Base-by-base conservation (phyloP, 192 early-diverging fungal species). In the Gaertneriomyces semiglobifer region DNA sequence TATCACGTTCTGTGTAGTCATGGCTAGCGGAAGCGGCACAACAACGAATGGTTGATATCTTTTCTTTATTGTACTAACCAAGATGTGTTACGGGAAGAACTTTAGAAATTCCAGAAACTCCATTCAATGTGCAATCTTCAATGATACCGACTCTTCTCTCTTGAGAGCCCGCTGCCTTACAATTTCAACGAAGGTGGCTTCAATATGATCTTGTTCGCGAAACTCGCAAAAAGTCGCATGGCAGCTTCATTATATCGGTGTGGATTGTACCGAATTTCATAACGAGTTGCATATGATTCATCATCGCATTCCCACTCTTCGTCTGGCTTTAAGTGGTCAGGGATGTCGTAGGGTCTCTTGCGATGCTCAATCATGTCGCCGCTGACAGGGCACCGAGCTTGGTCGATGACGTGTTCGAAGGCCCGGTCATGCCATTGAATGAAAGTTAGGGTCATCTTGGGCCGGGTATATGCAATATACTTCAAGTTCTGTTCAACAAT, bases 381-480 rank as follows among this genome's bases (percentile, higher is more conserved):
- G 44, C 58, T 60, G 7, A 68, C 12, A 7, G 11, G 57, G 39
- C 66, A 68, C 39, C 38, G 40, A 7, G 39, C 44, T 6, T 51
- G 44, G 4, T 18, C 1, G 4, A 16, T 14, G 6, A 70, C 38
- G 40, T 70, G 63, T 16, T 68, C 59, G 46, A 48, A 68, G 25
- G n/a, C 11, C 40, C 41, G 6, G 39, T 39, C 16, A 38, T 44
- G 11, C 68, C 68, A 70, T 57, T 55, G 41, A 14, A 54, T 44
- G 44, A 70, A 70, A 4, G 41, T n/a, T 11, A 70, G 44, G 6
- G 33, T 11, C 12, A 19, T 54, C 18, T 47, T 52, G n/a, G 68
- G 52, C 5, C 68, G 68, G 7, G 68, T 70, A 52, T 55, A 63
- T 16, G 68, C 68, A 9, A 70, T 70, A 53, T 70, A 70, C 44